A percentile compares a stretch with the other conserved stretches of the same genome.
These are phyloP conservation scores for Saccharum officinarum DNA, from an alignment of 176 grass and related monocot species.

Conservation along the genomic window DNA sequence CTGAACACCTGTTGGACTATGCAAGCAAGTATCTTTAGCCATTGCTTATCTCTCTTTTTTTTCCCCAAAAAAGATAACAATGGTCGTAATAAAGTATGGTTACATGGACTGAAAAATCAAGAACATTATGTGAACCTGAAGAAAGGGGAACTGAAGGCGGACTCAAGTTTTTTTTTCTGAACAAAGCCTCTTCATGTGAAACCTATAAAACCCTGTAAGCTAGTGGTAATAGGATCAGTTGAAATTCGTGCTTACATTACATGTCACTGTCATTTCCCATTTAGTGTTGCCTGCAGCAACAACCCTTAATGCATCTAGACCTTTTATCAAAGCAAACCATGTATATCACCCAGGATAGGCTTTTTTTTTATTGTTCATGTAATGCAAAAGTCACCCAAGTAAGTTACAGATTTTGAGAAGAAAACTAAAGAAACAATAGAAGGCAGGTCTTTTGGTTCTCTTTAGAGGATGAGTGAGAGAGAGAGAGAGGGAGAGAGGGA, in stretches of 20 bases:
- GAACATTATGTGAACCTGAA: background rate
- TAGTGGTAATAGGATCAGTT: background rate
- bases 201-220: background rate
- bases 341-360: background rate
- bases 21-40: background rate
- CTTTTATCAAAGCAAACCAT: background rate
- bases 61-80: background rate
- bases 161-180: background rate
- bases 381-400: background rate
- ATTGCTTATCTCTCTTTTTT: background rate
- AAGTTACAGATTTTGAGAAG: background rate
- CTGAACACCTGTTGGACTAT: background rate
- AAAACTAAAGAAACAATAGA: background rate
- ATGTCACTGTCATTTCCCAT: background rate
- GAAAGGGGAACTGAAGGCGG: background rate
- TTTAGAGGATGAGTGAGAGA: background rate
- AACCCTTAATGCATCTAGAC: background rate
- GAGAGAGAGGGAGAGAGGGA: too few relatives aligned
- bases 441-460: background rate
- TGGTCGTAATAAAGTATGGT: background rate
- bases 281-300: background rate
- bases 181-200: background rate
- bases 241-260: background rate
- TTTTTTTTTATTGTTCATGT: background rate
- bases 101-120: background rate